Percentiles rank a stretch among this genome's conserved stretches.
phyloP scores from a whole-genome alignment of 2,329 filamentous ascomycete species.

The Neurospora sp. region DNA sequence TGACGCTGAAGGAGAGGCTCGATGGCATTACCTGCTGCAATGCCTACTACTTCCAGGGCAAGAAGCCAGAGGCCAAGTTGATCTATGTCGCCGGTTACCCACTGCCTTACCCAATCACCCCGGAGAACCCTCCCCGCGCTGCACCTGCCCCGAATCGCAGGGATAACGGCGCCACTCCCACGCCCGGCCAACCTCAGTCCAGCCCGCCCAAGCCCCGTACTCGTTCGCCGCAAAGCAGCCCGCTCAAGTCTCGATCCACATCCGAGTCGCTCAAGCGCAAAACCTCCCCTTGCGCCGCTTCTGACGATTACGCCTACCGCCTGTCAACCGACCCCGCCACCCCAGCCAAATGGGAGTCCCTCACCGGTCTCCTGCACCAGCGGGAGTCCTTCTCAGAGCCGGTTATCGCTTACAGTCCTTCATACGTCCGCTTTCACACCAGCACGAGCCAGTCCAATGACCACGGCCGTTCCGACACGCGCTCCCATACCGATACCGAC shows the following conservation, averaged over 20 bases:
- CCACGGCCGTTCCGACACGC: no score
- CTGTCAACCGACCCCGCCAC: neutral
- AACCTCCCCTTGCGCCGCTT: neutral
- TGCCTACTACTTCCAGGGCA: neutral
- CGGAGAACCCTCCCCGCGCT: neutral
- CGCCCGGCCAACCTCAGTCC: neutral
- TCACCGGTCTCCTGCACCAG: neutral
- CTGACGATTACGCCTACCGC: neutral
- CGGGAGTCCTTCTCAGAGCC: neutral
- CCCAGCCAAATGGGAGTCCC: neutral
- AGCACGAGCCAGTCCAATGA: no score
- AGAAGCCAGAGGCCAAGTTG: neutral
- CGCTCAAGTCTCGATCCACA: neutral
- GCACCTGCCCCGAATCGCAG: neutral
- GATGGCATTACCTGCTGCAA: neutral
- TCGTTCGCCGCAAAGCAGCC: neutral
- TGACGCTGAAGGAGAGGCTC: neutral
- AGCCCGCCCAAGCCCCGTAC: no score
- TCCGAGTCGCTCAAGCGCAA: neutral
- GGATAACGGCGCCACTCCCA: neutral
- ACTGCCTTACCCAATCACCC: neutral
- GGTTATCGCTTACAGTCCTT: neutral
- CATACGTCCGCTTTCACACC: neutral
- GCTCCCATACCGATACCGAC: neutral
- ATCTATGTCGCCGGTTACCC: neutral